A percentile compares a stretch with the other conserved stretches of the same genome.
phyloP scores from a whole-genome alignment of 306 rosid genomes.

The Trifolium subterraneum region DNA sequence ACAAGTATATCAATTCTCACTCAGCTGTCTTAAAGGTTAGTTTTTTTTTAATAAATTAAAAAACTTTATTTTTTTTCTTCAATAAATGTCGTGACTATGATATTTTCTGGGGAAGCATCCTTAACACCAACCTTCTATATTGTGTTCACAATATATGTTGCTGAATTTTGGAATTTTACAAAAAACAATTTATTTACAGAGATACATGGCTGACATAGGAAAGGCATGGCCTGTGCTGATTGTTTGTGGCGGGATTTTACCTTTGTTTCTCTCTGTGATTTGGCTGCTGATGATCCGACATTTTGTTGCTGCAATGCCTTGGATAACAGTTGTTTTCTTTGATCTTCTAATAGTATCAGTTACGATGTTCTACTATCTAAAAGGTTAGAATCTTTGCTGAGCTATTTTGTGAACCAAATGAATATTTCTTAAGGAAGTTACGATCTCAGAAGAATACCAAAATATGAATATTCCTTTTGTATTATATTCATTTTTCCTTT shows the following conservation, averaged over 20 bases:
- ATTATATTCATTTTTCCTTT: not conserved
- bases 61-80: no score
- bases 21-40: slow-evolving; percentile 88
- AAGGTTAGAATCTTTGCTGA: slow-evolving; percentile 64
- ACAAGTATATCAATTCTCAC: slow-evolving; percentile 76
- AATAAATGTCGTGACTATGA: no score
- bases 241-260: slow-evolving; percentile 93
- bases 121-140: no score
- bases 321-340: slow-evolving; percentile 83
- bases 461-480: slow-evolving; percentile 12
- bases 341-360: slow-evolving; percentile 78
- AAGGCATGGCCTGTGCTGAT: slow-evolving; percentile 94
- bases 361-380: slow-evolving; percentile 85
- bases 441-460: not conserved
- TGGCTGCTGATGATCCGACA: slow-evolving; percentile 94
- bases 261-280: slow-evolving; percentile 86
- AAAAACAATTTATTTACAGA: slow-evolving; percentile 64
- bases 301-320: slow-evolving; percentile 95
- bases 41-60: not conserved
- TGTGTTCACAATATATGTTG: not conserved
- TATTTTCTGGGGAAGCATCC: no score
- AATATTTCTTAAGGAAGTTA: not conserved
- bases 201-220: slow-evolving; percentile 97
- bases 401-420: slow-evolving; percentile 31
- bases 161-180: not conserved